Base-by-base conservation (phyloP, 495 filamentous ascomycete genomes). In the Penicillium antarcticum region DNA sequence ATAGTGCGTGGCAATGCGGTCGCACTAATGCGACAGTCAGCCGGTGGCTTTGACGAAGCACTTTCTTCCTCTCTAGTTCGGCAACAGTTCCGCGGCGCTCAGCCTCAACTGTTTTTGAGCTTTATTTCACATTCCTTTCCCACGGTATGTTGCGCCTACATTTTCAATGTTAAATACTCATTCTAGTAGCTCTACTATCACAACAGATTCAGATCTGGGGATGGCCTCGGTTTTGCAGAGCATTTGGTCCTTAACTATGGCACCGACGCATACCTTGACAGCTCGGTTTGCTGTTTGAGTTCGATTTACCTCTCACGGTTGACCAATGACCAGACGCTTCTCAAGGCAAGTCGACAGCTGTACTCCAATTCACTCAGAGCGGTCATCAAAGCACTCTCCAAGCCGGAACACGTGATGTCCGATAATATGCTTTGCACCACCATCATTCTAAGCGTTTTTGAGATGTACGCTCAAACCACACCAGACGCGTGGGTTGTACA, bases 361-460 rank as follows among this genome's bases (percentile, higher is more conserved):
- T 71, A 71, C 45, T 61, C 61, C 0, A 23, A 62, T 16, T 56
- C 63, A 1, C 46, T 71, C 31, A 21, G 56, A 7, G 61, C 63
- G 48, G 44, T 65, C 1, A 47, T 63, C 26, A 42, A 37, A 7
- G 66, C 63, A 3, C 40, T 71, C 0, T 41, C 57, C 1, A 62
- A 56, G 5, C 46, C 57, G 12, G 48, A 63, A 1, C 54, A 55
- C 5, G 63, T 62, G 2, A 55, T 56, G 37, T 67, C 63, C 0
- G 63, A 65, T 40, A 65, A 60, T 14, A 70, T 70, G 62, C 43
- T 72, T 1, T 62, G 65, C 39, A 59, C 67, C 2, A 48, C 57
- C 8, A 68, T 72, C 55, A 61, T 70, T 55, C 60, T 72, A n/a
- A 65, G 65, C 14, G 56, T 70, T 5, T 72, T 61, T 46, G 69